Evolutionary conservation across 2,329 filamentous ascomycete species (phyloP).

Genomic region (Daldinia sp.): DNA sequence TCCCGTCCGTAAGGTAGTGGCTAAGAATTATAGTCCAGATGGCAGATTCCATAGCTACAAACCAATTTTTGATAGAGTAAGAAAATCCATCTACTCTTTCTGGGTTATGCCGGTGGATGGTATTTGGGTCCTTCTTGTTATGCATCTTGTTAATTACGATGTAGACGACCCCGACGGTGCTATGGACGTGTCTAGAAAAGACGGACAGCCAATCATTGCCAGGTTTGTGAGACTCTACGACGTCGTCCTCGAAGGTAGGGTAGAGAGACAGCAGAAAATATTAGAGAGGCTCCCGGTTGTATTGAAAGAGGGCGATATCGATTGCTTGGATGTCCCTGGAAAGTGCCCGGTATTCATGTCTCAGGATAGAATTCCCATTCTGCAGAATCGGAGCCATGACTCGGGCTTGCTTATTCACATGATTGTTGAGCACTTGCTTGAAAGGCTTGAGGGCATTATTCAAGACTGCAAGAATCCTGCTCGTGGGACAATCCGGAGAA

Average conservation of each 20-base stretch:
- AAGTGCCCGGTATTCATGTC: neutral
- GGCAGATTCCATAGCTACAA: neutral
- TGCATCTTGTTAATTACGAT: neutral
- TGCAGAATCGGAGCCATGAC: neutral
- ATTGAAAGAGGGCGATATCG: neutral
- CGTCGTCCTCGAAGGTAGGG: neutral
- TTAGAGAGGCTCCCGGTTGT: neutral
- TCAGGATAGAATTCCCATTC: neutral
- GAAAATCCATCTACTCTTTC: conserved; percentile 1
- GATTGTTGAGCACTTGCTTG: neutral
- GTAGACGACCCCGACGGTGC: neutral
- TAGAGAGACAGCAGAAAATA: neutral
- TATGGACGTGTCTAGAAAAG: neutral
- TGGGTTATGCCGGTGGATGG: conserved; percentile 2
- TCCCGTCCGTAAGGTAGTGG: neutral
- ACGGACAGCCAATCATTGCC: neutral
- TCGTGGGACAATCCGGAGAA: neutral
- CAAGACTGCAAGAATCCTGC: neutral
- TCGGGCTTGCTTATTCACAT: neutral
- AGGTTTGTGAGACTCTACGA: neutral
- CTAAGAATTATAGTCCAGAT: neutral
- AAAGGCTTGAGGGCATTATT: neutral
- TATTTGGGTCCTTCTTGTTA: neutral
- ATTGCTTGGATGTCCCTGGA: neutral
- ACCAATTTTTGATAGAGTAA: neutral